Conservation (phyloP, 768 basidiomycete species). For the Rhodosporidiobolus sp. region DNA sequence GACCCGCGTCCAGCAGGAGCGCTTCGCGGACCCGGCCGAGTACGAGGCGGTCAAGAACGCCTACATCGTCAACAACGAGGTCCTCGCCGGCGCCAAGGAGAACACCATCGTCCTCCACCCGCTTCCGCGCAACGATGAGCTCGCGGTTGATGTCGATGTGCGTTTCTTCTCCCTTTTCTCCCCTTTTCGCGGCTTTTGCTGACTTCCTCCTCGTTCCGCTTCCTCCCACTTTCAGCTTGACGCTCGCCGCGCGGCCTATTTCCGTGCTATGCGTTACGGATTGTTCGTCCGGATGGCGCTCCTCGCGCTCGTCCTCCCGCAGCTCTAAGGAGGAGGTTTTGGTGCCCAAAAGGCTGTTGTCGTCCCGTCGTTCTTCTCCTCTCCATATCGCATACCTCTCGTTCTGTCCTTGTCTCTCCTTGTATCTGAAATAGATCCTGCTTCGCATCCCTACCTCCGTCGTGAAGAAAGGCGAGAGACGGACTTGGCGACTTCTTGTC, state of each 20-base stretch:
- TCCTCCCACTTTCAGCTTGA: constrained; percentile 66
- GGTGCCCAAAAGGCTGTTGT: too few species aligned
- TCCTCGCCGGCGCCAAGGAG: constrained; percentile 86
- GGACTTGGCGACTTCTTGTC: too few species aligned
- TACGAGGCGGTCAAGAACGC: constrained; percentile 89
- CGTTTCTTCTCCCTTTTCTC: neutral
- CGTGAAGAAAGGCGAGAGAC: too few species aligned
- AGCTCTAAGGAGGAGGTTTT: neutral
- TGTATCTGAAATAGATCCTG: too few species aligned
- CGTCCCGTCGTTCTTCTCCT: too few species aligned
- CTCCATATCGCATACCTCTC: too few species aligned
- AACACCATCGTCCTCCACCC: constrained; percentile 99
- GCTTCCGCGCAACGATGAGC: constrained; percentile 93
- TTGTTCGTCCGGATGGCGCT: constrained; percentile 88
- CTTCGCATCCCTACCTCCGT: too few species aligned
- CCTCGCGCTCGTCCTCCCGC: constrained; percentile 61
- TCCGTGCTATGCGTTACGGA: constrained; percentile 93
- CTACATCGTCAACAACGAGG: constrained; percentile 89
- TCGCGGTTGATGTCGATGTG: constrained; percentile 96
- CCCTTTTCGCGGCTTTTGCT: neutral
- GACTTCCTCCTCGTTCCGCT: neutral
- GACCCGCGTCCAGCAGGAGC: constrained; percentile 91
- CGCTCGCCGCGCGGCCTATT: constrained; percentile 86
- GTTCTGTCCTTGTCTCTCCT: too few species aligned
- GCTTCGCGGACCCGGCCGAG: constrained; percentile 74